These are phyloP conservation scores for Ophiostoma himal-ulmi DNA, from an alignment of 2,329 filamentous ascomycete species.

Conservation along the genomic window DNA sequence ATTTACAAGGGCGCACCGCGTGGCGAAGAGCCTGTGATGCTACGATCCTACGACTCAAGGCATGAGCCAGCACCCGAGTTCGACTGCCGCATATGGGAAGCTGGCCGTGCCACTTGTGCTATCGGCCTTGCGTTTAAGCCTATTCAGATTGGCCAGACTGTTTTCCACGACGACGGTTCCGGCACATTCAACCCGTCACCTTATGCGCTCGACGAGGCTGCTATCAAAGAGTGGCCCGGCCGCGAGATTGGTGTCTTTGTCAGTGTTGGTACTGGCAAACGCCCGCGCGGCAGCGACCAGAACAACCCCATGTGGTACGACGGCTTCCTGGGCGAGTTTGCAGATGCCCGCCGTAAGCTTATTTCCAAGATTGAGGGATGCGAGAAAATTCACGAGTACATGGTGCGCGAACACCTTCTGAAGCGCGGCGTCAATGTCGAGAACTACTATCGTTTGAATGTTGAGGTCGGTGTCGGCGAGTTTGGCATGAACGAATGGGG, in stretches of 20 bases:
- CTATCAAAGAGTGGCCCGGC: slow-evolving; percentile 90
- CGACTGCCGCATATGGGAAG: slow-evolving; percentile 95
- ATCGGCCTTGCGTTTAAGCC: slow-evolving; percentile 94
- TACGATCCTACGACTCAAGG: slow-evolving; percentile 92
- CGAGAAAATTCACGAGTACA: slow-evolving; percentile 80
- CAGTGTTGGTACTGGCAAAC: slow-evolving; percentile 88
- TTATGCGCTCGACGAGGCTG: slow-evolving; percentile 79
- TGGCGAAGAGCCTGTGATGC: slow-evolving; percentile 61
- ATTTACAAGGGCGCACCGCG: slow-evolving; percentile 77
- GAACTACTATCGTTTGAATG: slow-evolving; percentile 94
- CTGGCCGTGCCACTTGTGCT: slow-evolving; percentile 86
- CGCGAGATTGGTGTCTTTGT: slow-evolving; percentile 88
- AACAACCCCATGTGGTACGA: slow-evolving; percentile 86
- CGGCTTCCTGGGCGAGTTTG: slow-evolving; percentile 85
- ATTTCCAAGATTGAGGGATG: slow-evolving; percentile 94
- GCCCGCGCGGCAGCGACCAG: slow-evolving; percentile 59
- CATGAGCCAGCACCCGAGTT: slow-evolving; percentile 86
- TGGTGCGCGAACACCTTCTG: slow-evolving; percentile 71
- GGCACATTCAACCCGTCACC: slow-evolving; percentile 91
- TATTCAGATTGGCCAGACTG: slow-evolving; percentile 84
- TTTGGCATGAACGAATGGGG: slow-evolving; percentile 99
- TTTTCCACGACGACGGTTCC: slow-evolving; percentile 87
- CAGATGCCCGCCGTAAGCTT: slow-evolving; percentile 76
- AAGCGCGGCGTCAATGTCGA: slow-evolving; percentile 77
- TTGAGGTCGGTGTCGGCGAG: slow-evolving; percentile 91